phyloP scores from a whole-genome alignment of 768 basidiomycete species.

The Tubosaeta brunneosetosa region DNA sequence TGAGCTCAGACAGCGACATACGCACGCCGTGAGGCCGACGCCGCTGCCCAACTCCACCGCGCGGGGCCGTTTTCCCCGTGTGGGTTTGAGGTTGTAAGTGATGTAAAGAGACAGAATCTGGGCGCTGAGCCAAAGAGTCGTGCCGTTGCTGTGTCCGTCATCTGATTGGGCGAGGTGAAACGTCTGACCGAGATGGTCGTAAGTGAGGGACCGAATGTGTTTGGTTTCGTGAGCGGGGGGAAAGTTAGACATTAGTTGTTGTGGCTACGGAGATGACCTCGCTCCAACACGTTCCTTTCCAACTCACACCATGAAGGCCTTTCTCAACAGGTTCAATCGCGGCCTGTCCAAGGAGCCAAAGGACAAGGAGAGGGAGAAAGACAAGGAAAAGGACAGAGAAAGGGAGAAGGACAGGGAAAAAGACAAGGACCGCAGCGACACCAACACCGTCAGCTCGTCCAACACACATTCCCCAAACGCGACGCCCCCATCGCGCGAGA shows the following conservation, averaged over 20 bases:
- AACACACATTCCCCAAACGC: slow-evolving; percentile 20
- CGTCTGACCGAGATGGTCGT: slow-evolving; percentile 33
- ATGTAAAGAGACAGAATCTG: slow-evolving; percentile 71
- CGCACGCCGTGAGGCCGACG: slow-evolving; percentile 73
- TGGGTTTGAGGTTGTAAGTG: slow-evolving; percentile 33
- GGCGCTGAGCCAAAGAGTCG: slow-evolving; percentile 79
- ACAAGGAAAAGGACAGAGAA: slow-evolving; percentile 28
- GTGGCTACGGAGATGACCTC: slow-evolving; percentile 20
- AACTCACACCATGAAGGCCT: slow-evolving; percentile 65
- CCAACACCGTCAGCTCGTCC: slow-evolving; percentile 29
- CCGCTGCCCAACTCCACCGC: slow-evolving; percentile 82
- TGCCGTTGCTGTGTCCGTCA: slow-evolving; percentile 69
- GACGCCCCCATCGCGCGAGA: slow-evolving; percentile 45
- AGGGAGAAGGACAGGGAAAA: slow-evolving; percentile 25
- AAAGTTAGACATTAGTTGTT: not conserved
- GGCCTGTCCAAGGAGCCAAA: slow-evolving; percentile 46
- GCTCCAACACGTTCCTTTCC: slow-evolving; percentile 10
- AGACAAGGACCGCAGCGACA: slow-evolving; percentile 30
- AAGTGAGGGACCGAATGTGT: slow-evolving; percentile 47
- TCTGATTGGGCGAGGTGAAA: slow-evolving; percentile 55
- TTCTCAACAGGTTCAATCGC: slow-evolving; percentile 71
- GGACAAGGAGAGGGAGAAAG: slow-evolving; percentile 58
- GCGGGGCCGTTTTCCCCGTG: slow-evolving; percentile 26
- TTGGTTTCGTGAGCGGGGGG: slow-evolving; percentile 59
- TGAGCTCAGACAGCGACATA: slow-evolving; percentile 9